Evolutionary conservation across 1,284 basidiomycete species (phyloP).

Genomic region (Cerioporus squamosus): DNA sequence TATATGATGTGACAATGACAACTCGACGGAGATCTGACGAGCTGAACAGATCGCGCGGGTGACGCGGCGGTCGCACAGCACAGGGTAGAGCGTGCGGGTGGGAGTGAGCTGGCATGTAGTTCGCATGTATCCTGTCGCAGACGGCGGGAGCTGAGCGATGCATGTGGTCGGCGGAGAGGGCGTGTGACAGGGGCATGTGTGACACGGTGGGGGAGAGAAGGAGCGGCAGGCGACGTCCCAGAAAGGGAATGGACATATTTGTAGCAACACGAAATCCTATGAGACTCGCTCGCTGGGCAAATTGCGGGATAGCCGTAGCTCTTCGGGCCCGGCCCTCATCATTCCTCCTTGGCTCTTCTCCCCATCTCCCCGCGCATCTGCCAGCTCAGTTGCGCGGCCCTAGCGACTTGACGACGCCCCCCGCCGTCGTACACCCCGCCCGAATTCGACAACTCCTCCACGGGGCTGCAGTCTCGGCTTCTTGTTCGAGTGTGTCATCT

Average conservation of each 20-base stretch:
- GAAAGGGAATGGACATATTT: slow-evolving; percentile 38
- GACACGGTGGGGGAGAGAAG: slow-evolving; percentile 32
- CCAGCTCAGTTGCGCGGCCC: slow-evolving; percentile 10
- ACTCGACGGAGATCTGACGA: slow-evolving; percentile 9
- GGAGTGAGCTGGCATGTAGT: not conserved
- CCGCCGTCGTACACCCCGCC: slow-evolving; percentile 14
- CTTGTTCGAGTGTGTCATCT: slow-evolving; percentile 25
- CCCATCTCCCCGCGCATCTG: slow-evolving; percentile 15
- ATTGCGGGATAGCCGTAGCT: slow-evolving; percentile 38
- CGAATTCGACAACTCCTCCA: slow-evolving; percentile 16
- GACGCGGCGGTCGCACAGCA: not conserved
- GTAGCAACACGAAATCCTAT: slow-evolving; percentile 39
- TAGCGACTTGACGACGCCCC: slow-evolving; percentile 2
- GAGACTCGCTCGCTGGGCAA: slow-evolving; percentile 37
- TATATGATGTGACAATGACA: slow-evolving; percentile 24
- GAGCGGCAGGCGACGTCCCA: slow-evolving; percentile 31
- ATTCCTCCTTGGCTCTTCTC: slow-evolving; percentile 24
- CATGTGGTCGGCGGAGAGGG: not conserved
- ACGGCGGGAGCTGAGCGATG: not conserved
- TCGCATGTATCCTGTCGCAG: not conserved
- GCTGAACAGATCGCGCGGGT: slow-evolving; percentile 7
- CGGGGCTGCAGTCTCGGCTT: slow-evolving; percentile 12
- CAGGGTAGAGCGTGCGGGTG: not conserved
- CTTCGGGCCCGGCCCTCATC: slow-evolving; percentile 35
- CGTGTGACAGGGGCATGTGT: slow-evolving; percentile 29